Evolutionary conservation across 1,284 basidiomycete genomes (phyloP), one percentile per base, ranked within the genome.

Genomic region (Ceratobasidium sp.): DNA sequence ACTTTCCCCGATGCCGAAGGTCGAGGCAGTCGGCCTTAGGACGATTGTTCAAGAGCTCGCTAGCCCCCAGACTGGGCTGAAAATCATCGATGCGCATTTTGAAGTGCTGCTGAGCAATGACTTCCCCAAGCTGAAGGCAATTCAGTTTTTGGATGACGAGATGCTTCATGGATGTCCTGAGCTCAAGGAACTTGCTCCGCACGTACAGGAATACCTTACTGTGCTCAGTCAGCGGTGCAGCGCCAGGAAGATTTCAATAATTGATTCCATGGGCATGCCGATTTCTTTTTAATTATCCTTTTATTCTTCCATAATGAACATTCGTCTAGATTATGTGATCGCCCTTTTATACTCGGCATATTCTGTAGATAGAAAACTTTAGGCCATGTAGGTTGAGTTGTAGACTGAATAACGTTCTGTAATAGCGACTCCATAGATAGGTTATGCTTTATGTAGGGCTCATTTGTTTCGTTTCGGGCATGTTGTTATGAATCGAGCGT

Each of bases 71-170:
- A 44, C 33, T 17, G 67, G 54, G 11, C 24, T 71, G 41, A 56
- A 56, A 56, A 59, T 48, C 36, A 31, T 71, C 24, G 67, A 71
- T 24, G 53, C 67, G 8, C 67, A 71, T 44, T 44, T 71, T n/a
- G 67, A 71, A 11, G 47, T 59, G 36, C 67, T 71, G 15, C 22
- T 71, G 24, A 44, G 54, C 7, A 54, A 44, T 6, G 33, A 19
- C 1, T 29, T 71, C 31, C 67, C 67, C 14, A 71, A 71, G 45
- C 53, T 71, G 15, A 71, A 71, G 33, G 59, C 67, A 27, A 71
- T 71, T n/a, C 67, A 50, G 24, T 29, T 71, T 33, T 29, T 71
- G 27, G 67, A 71, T 27, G 44, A 54, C 15, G 67, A 47, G 44
- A 56, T 59, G 36, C 41, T 71, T 11, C 53, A 41, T 3, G 67